Conservation (phyloP, 768 basidiomycete genomes). For the Tremella mesenterica region DNA sequence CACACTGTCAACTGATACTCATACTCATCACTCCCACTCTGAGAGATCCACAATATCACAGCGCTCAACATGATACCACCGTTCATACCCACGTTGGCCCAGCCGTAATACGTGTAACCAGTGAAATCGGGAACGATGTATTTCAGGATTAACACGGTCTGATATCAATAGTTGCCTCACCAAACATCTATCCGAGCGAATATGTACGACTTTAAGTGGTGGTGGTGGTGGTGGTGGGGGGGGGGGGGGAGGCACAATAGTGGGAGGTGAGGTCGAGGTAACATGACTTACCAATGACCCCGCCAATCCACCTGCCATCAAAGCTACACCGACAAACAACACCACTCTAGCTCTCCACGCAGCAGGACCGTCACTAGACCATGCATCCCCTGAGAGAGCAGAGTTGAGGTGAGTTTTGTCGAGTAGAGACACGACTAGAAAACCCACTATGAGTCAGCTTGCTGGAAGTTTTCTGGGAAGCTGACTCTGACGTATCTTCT, state of each 20-base stretch:
- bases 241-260: no score
- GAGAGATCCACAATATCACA: conserved; percentile 84
- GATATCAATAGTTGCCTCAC: not conserved
- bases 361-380: conserved; percentile 57
- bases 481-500: no score
- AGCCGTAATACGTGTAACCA: conserved; percentile 75
- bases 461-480: not conserved
- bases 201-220: no score
- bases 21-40: conserved; percentile 75
- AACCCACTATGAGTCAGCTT: conserved; percentile 53
- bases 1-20: conserved; percentile 80
- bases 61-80: conserved; percentile 59
- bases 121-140: conserved; percentile 70
- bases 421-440: conserved; percentile 84
- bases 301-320: conserved; percentile 97
- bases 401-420: conserved; percentile 78
- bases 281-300: conserved; percentile 73
- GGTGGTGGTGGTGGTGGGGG: no score
- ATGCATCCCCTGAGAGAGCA: conserved; percentile 51
- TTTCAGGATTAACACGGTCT: conserved; percentile 85
- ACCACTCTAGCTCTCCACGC: conserved; percentile 87
- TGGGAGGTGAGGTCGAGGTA: no score
- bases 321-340: conserved; percentile 86
- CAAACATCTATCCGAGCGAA: no score
- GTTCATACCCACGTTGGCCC: conserved; percentile 92